These are phyloP conservation scores for Arctium lappa DNA, from an alignment of 129 eudicot species.

Conservation along the genomic window DNA sequence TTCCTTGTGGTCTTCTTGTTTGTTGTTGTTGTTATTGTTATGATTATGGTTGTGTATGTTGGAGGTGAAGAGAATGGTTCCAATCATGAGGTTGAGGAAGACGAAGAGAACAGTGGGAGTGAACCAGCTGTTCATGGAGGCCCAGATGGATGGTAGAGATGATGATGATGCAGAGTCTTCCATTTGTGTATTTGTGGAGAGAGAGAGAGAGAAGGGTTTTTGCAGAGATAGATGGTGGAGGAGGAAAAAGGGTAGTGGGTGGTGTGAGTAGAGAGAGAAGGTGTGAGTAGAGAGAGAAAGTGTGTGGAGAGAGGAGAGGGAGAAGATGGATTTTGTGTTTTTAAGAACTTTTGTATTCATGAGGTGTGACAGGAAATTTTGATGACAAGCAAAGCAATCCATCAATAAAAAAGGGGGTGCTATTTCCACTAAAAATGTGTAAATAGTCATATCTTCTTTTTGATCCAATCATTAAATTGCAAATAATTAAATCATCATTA, in stretches of 20 bases:
- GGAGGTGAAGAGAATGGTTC: conserved; percentile 73
- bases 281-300: background rate
- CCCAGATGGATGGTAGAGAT: conserved; percentile 44
- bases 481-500: no score
- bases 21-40: conserved; percentile 7
- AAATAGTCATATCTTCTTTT: no score
- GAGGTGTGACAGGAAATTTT: background rate
- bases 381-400: background rate
- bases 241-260: conserved; percentile 18
- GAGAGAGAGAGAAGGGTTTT: conserved; percentile 3
- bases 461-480: no score
- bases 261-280: conserved; percentile 13
- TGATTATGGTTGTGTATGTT: conserved; percentile 22
- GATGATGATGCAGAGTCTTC: conserved; percentile 49
- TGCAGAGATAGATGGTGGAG: conserved; percentile 16
- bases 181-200: conserved; percentile 40
- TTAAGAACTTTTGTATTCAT: background rate
- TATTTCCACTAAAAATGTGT: no score
- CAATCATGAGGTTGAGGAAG: conserved; percentile 83
- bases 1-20: conserved; percentile 21
- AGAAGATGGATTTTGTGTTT: background rate
- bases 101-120: conserved; percentile 88
- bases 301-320: conserved; percentile 13
- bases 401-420: no score
- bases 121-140: conserved; percentile 80